These are phyloP conservation scores for Phytopythium sindhum DNA, from an alignment of 352 stramenopile genomes.

Conservation along the genomic window DNA sequence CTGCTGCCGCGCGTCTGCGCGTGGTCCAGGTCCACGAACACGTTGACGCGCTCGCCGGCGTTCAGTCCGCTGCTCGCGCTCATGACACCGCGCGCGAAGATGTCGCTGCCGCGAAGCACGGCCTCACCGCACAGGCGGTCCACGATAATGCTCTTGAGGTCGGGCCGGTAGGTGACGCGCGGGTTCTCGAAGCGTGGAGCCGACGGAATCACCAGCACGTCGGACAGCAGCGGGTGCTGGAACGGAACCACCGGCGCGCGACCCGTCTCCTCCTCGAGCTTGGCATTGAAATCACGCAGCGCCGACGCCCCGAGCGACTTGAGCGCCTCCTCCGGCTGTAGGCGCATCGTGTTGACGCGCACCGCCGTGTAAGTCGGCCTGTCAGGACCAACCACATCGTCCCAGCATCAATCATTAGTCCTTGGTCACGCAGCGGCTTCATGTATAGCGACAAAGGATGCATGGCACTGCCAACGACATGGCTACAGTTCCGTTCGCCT, in stretches of 20 bases:
- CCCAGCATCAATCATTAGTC: too few species aligned
- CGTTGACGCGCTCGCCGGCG: slow-evolving; percentile 69
- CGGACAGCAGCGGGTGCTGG: slow-evolving; percentile 33
- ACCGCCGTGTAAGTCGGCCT: slow-evolving; percentile 73
- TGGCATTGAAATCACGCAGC: slow-evolving; percentile 53
- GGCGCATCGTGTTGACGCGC: slow-evolving; percentile 73
- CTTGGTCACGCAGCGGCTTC: background rate
- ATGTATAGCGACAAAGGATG: too few species aligned
- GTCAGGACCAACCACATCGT: background rate
- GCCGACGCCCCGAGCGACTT: slow-evolving; percentile 28
- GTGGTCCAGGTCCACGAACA: slow-evolving; percentile 86
- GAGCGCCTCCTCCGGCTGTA: slow-evolving; percentile 55
- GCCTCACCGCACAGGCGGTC: slow-evolving; percentile 92
- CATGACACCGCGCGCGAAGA: slow-evolving; percentile 92
- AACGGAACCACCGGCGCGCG: background rate
- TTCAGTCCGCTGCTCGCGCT: slow-evolving; percentile 85
- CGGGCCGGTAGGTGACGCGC: slow-evolving; percentile 14
- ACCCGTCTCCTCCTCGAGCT: slow-evolving; percentile 30
- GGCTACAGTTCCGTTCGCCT: background rate
- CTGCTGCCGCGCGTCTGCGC: slow-evolving; percentile 68
- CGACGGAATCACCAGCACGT: slow-evolving; percentile 74
- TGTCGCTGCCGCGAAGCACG: slow-evolving; percentile 91
- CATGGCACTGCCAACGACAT: slow-evolving; percentile 7
- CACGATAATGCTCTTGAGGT: slow-evolving; percentile 75
- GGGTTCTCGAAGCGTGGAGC: slow-evolving; percentile 30